A percentile compares a stretch with the other conserved stretches of the same genome.
phyloP scores from a whole-genome alignment of 352 stramenopile genomes.

The Phytophthora sp. region DNA sequence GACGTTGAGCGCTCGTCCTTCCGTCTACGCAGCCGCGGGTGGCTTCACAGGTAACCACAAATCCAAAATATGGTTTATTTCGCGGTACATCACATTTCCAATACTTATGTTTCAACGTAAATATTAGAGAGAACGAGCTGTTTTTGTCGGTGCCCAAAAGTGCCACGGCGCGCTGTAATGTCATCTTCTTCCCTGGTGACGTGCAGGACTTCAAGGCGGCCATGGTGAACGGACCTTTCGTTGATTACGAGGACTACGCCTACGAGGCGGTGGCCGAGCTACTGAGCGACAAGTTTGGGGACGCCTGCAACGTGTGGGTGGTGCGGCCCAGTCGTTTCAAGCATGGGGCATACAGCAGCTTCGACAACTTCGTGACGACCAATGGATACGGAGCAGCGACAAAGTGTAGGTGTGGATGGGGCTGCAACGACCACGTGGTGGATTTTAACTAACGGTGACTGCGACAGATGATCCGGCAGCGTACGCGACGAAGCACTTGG shows the following conservation, averaged over 20 bases:
- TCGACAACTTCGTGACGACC: slow-evolving; percentile 62
- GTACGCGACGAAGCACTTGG: slow-evolving; percentile 47
- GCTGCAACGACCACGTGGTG: neutral
- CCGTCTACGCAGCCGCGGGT: slow-evolving; percentile 37
- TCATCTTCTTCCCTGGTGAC: slow-evolving; percentile 78
- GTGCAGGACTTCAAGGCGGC: slow-evolving; percentile 57
- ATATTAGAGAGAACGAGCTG: slow-evolving; percentile 55
- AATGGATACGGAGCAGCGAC: slow-evolving; percentile 63
- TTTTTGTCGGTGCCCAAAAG: slow-evolving; percentile 42
- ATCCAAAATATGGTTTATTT: slow-evolving; percentile 5
- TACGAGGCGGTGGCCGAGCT: slow-evolving; percentile 56
- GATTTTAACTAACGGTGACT: slow-evolving; percentile 10
- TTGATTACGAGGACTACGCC: slow-evolving; percentile 57
- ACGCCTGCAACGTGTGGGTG: slow-evolving; percentile 62
- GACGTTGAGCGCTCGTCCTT: slow-evolving; percentile 27
- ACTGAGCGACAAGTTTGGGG: slow-evolving; percentile 60
- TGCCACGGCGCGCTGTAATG: slow-evolving; percentile 39
- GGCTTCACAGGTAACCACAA: slow-evolving; percentile 36
- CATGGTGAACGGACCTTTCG: slow-evolving; percentile 50
- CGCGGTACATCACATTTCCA: neutral
- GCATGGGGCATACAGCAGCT: slow-evolving; percentile 62
- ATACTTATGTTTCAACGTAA: neutral
- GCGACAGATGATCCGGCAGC: slow-evolving; percentile 43
- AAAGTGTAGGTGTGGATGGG: slow-evolving; percentile 37
- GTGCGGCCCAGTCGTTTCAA: slow-evolving; percentile 53